Conservation (phyloP, 768 basidiomycete species). For the Lanmaoa rubissima region DNA sequence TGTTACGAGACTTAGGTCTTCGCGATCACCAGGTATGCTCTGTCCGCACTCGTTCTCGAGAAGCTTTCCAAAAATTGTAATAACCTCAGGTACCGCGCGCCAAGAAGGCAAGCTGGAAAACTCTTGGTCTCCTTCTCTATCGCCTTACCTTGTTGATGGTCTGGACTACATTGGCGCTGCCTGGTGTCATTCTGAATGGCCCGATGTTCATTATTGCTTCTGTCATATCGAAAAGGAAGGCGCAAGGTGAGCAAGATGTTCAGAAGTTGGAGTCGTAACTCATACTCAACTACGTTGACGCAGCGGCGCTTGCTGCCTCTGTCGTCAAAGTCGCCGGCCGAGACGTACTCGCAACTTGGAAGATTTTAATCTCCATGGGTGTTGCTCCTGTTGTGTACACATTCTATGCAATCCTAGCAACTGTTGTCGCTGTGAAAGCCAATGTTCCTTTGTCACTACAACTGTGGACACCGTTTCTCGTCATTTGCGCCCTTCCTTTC, state of each 20-base stretch:
- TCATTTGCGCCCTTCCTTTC: slow-evolving; percentile 73
- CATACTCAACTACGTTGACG: not conserved
- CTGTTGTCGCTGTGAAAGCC: slow-evolving; percentile 66
- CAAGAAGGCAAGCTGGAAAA: slow-evolving; percentile 83
- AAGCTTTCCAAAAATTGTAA: not conserved
- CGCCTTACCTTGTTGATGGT: slow-evolving; percentile 71
- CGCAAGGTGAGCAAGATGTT: slow-evolving; percentile 58
- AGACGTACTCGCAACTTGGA: slow-evolving; percentile 98
- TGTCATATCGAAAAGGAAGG: slow-evolving; percentile 83
- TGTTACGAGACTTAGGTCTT: slow-evolving; percentile 84
- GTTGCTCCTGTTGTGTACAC: slow-evolving; percentile 83
- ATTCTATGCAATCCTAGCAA: slow-evolving; percentile 79
- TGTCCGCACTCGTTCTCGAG: not conserved
- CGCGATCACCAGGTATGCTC: slow-evolving; percentile 83
- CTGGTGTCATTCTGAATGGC: slow-evolving; percentile 87
- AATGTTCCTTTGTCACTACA: slow-evolving; percentile 60
- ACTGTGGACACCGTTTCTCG: slow-evolving; percentile 74
- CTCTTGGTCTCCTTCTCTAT: slow-evolving; percentile 79
- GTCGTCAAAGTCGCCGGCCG: slow-evolving; percentile 93
- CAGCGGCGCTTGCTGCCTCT: slow-evolving; percentile 95
- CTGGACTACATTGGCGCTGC: slow-evolving; percentile 85
- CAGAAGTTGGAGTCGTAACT: not conserved
- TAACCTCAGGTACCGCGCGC: slow-evolving; percentile 75
- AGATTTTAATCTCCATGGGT: slow-evolving; percentile 91
- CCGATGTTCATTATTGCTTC: slow-evolving; percentile 93